phyloP scores from a whole-genome alignment of 306 rosid genomes.

The Cucurbita ficifolia region DNA sequence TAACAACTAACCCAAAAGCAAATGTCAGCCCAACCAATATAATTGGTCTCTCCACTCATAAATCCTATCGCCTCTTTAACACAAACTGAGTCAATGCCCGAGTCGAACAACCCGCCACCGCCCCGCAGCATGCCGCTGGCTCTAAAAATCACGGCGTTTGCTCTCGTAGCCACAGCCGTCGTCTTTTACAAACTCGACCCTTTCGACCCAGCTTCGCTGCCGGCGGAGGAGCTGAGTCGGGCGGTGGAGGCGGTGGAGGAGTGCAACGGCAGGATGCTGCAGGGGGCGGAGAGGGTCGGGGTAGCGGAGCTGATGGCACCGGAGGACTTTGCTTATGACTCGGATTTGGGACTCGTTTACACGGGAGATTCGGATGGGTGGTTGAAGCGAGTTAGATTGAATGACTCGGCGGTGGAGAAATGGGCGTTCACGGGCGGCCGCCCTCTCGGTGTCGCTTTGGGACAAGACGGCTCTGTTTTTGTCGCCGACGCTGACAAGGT shows the following conservation, averaged over 20 bases:
- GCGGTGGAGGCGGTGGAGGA: conserved; percentile 4
- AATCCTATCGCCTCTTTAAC: not conserved
- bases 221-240: conserved; percentile 16
- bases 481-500: conserved; percentile 46
- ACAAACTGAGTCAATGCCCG: conserved; percentile 1
- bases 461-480: conserved; percentile 15
- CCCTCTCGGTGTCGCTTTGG: conserved; percentile 47
- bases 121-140: not conserved
- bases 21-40: too few relatives aligned
- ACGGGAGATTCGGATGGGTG: conserved; percentile 64
- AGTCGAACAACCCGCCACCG: not conserved
- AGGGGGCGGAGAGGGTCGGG: conserved; percentile 25
- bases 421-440: conserved; percentile 75
- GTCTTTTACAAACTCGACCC: conserved; percentile 25
- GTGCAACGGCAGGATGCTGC: conserved; percentile 14
- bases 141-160: conserved; percentile 1
- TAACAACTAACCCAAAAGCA: too few relatives aligned
- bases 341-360: conserved; percentile 27
- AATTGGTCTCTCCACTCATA: not conserved
- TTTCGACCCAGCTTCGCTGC: conserved; percentile 26
- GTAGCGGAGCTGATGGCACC: conserved; percentile 22
- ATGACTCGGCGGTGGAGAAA: conserved; percentile 27
- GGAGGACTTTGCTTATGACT: conserved; percentile 39
- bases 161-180: conserved; percentile 11
- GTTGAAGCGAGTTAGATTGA: conserved; percentile 43